Conservation (phyloP, 148 eudicot genomes). For the Fallopia convolvulus region DNA sequence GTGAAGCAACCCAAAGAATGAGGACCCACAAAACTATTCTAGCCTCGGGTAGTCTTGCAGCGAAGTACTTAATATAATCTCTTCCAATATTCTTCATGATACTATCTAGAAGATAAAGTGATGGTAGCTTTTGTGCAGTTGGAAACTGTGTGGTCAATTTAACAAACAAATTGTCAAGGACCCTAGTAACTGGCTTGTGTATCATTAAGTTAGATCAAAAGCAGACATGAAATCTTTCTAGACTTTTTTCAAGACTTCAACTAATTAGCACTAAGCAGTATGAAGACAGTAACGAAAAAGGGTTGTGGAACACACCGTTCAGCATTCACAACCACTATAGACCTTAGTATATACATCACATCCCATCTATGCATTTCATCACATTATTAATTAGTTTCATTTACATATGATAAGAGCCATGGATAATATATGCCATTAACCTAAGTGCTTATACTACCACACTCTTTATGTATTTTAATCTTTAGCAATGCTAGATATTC, state of each 20-base stretch:
- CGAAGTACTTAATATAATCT: constrained; percentile 83
- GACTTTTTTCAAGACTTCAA: too few relatives aligned
- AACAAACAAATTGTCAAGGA: background rate
- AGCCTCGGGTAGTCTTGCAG: constrained; percentile 81
- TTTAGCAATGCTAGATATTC: too few relatives aligned
- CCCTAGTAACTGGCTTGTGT: too few relatives aligned
- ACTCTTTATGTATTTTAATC: too few relatives aligned
- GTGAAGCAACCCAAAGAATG: too few relatives aligned
- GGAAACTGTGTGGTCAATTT: constrained; percentile 58
- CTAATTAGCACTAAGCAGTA: too few relatives aligned
- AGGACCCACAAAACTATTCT: constrained; percentile 18
- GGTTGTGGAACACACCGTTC: too few relatives aligned
- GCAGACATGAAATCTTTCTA: too few relatives aligned
- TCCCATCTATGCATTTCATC: background rate
- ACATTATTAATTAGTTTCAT: background rate
- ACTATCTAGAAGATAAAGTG: constrained; percentile 91
- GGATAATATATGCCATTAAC: background rate
- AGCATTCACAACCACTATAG: background rate
- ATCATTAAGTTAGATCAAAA: too few relatives aligned
- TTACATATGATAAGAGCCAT: too few relatives aligned
- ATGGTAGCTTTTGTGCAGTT: constrained; percentile 82
- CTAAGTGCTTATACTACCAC: background rate
- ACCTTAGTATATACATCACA: background rate
- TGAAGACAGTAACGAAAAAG: too few relatives aligned
- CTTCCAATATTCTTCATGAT: constrained; percentile 93